Percentiles rank a stretch among this genome's conserved stretches.
phyloP scores from a whole-genome alignment of 371 early-diverging fungal species.

The Rhizomucor pusillus region DNA sequence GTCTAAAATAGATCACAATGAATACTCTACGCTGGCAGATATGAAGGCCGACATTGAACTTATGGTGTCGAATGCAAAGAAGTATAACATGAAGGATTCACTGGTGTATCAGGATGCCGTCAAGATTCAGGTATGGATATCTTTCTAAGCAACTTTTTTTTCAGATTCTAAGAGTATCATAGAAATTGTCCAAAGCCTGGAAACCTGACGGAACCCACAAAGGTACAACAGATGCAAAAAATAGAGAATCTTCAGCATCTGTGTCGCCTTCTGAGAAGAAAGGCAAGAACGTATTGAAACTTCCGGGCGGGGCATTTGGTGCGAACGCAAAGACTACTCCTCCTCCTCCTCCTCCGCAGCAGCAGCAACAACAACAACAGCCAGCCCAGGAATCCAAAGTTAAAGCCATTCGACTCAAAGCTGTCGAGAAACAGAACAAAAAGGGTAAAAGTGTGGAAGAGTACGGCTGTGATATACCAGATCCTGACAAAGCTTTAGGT shows the following conservation, averaged over 20 bases:
- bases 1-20: conserved; percentile 43
- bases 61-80: conserved; percentile 79
- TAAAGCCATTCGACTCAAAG: conserved; percentile 34
- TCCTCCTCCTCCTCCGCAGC: background rate
- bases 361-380: conserved; percentile 2
- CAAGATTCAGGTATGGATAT: conserved; percentile 48
- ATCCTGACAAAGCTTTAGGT: background rate
- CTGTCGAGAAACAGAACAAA: conserved; percentile 35
- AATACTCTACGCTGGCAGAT: conserved; percentile 55
- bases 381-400: conserved; percentile 19
- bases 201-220: conserved; percentile 7
- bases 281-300: conserved; percentile 29
- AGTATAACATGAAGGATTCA: conserved; percentile 77
- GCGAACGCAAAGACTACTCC: no score
- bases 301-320: conserved; percentile 35
- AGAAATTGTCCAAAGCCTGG: conserved; percentile 45
- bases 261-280: conserved; percentile 5
- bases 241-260: conserved; percentile 2
- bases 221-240: background rate
- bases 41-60: conserved; percentile 66
- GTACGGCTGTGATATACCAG: background rate
- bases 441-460: background rate
- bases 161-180: background rate
- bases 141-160: background rate
- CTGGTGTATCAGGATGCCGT: conserved; percentile 74